A percentile compares a stretch with the other conserved stretches of the same genome.
phyloP scores from a whole-genome alignment of 108 stramenopile genomes.

The Chaetoceros tenuissimus region DNA sequence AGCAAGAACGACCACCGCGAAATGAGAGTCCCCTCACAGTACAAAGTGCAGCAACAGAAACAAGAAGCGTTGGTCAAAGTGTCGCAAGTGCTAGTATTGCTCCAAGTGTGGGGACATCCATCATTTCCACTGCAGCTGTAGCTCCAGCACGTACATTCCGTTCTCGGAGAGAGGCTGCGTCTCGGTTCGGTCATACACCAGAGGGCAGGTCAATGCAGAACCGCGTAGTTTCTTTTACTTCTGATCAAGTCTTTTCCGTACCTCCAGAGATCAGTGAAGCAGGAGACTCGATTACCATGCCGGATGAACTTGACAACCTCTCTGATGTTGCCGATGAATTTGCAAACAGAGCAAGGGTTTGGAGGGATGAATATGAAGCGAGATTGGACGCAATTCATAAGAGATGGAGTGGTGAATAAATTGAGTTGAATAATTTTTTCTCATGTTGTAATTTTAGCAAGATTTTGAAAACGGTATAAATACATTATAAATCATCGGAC shows the following conservation, averaged over 20 bases:
- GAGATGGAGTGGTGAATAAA: slow-evolving; percentile 6
- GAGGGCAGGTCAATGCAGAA: slow-evolving; percentile 27
- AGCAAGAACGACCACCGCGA: not conserved
- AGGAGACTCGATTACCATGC: slow-evolving; percentile 38
- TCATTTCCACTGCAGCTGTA: slow-evolving; percentile 29
- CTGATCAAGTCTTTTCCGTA: slow-evolving; percentile 11
- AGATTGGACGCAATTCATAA: slow-evolving; percentile 39
- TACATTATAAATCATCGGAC: too few relatives aligned
- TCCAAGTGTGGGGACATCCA: slow-evolving; percentile 22
- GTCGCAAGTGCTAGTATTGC: slow-evolving; percentile 26
- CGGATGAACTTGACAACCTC: slow-evolving; percentile 38
- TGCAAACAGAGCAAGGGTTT: slow-evolving; percentile 25
- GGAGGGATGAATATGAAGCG: slow-evolving; percentile 43
- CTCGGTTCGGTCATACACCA: slow-evolving; percentile 15
- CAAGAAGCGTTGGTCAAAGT: slow-evolving; percentile 21
- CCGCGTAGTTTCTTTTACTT: slow-evolving; percentile 34
- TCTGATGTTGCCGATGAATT: slow-evolving; percentile 39
- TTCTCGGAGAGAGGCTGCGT: slow-evolving; percentile 24
- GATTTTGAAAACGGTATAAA: too few relatives aligned
- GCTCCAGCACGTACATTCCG: slow-evolving; percentile 27
- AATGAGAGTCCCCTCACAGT: slow-evolving; percentile 32
- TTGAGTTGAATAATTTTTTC: too few relatives aligned
- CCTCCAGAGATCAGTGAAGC: slow-evolving; percentile 22
- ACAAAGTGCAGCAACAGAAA: slow-evolving; percentile 24
- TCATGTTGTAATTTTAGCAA: too few relatives aligned